Evolutionary conservation across 495 filamentous ascomycete species (phyloP), one percentile per base, ranked within the genome.

Genomic region (Polyplosphaeria fusca): DNA sequence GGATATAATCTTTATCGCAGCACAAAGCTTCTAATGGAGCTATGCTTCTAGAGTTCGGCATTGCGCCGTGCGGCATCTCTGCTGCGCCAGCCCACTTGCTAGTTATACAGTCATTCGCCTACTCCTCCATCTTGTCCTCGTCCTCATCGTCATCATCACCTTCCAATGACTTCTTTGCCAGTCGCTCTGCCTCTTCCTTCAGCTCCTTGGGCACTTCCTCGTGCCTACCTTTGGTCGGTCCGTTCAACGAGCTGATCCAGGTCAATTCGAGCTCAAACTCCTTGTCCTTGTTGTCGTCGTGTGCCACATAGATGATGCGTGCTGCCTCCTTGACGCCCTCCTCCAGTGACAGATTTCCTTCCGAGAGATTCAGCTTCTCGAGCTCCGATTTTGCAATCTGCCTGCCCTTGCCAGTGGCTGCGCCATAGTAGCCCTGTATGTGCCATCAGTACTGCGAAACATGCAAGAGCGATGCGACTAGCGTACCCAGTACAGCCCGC

Each of bases 261-360:
- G 87, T 91, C 93, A 98, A 95, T 78, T 98, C 93, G 28, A 98
- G 76, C 79, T 98, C 94, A 63, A 97, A 97, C 27, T 98, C 94
- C 77, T 97, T 98, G 73, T 98, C 93, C 70, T 88, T 87, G 79
- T 88, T 95, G 68, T 98, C 93, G 68, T 95, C 91, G 70, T 98
- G 93, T 44, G 93, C 90, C 46, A 95, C 82, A 71, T 95, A 91
- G 71, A 98, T 96, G 65, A 98, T 97, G 39, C 89, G 77, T 51
- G 93, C 93, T 18, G 93, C 93, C 76, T 97, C 90, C 77, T 95
- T 96, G 61, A 97, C 90, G 26, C 85, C 93, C 67, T 96, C 84
- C 63, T 83, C 74, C 16, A 98, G 78, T 48, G 83, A 88, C n/a
- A 96, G 76, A 35, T 77, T 84, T 28, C 77, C 83, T 11, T 84